Evolutionary conservation across 257 asterid species (phyloP), one percentile per base, ranked within the genome.

Genomic region (Penstemon davidsonii): DNA sequence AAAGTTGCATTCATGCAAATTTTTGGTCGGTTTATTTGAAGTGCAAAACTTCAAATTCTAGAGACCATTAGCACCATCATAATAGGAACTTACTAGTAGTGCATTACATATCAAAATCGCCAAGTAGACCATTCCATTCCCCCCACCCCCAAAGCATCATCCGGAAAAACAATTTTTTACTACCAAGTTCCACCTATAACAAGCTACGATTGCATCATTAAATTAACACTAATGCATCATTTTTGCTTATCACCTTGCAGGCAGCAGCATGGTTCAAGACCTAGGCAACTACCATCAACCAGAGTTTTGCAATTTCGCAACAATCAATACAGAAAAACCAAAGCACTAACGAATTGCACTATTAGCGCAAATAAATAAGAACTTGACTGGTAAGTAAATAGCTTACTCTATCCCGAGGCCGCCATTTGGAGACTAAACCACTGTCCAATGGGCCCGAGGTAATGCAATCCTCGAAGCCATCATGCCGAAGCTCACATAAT

Each of bases 341-440:
- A 63, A 47, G 43, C 49, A 57, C 50, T 39, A 11, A 25, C 4
- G 41, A 47, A 45, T 44, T 10, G 40, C 33, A 49, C 36, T 33
- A 52, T 18, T 13, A 40, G 12, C 3, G 25, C 8, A 43, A 52
- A 11, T 33, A 63, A 39, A 52, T 8, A 7, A 52, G 36, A 52
- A 53, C 42, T 13, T 15, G 40, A 58, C 15, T 4, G 13, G 5
- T 55, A 49, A 53, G 55, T 59, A 45, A 4, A 62, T 47, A 76
- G 74, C 88, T 83, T 86, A 91, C 99, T 77, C 96, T 80, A 64
- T 91, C 99, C 72, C 83, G 78, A 2, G 99, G 98, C 72, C 96
- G 78, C 99, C 99, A 94, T 81, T 87, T 94, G 60, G 96, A 91
- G 70, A 94, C 96, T 68, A 91, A 68, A 12, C 99, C 99, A 60